These are phyloP conservation scores for Borovskyia barvae DNA, from an alignment of 208 protist genomes.

Conservation along the genomic window DNA sequence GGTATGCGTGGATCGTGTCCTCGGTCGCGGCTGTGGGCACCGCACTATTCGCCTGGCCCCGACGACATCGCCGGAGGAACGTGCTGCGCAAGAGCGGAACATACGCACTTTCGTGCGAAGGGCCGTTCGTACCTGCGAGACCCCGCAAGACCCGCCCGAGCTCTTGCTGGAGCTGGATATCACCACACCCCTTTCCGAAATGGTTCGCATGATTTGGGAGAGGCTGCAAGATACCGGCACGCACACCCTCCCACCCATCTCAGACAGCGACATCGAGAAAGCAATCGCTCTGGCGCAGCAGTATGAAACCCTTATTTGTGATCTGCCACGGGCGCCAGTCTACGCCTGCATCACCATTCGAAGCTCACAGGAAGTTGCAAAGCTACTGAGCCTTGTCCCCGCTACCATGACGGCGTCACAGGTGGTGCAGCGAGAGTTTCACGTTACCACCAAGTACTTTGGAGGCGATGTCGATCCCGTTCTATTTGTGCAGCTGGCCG, in stretches of 20 bases:
- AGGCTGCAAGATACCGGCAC: conserved; percentile 29
- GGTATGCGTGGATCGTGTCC: conserved; percentile 37
- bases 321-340: conserved; percentile 10
- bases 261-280: conserved; percentile 9
- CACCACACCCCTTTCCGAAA: conserved; percentile 13
- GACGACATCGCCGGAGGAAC: conserved; percentile 4
- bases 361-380: neutral
- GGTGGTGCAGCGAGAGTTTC: conserved; percentile 33
- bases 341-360: conserved; percentile 23
- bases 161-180: conserved; percentile 36
- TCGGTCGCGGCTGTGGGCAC: conserved; percentile 40
- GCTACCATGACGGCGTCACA: neutral
- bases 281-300: conserved; percentile 5
- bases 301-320: conserved; percentile 31
- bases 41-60: conserved; percentile 34
- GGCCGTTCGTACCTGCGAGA: conserved; percentile 23
- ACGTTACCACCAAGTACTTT: conserved; percentile 48
- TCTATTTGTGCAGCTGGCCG: conserved; percentile 25
- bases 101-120: conserved; percentile 27
- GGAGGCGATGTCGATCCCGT: conserved; percentile 33
- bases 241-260: conserved; percentile 28
- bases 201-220: conserved; percentile 34
- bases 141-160: conserved; percentile 17
- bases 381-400: conserved; percentile 15
- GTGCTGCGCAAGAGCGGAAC: conserved; percentile 7